Conservation (phyloP, 345 rosid species). For the Tarenaya hassleriana region DNA sequence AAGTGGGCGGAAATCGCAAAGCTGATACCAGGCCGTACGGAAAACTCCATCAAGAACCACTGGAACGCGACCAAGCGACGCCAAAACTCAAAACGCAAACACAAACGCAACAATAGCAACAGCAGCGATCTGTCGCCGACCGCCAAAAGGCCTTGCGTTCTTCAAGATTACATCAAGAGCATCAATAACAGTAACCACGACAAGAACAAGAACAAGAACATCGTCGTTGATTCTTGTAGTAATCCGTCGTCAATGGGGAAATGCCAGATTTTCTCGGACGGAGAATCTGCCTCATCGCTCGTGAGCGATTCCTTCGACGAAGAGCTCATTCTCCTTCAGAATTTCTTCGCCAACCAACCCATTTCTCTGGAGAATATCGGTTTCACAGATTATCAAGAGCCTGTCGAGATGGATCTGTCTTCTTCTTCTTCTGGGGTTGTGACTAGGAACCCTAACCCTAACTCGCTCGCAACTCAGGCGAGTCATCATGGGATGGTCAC, state of each 20-base stretch:
- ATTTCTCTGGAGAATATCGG: conserved; percentile 26
- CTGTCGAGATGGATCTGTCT: conserved; percentile 15
- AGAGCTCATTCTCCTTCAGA: conserved; percentile 60
- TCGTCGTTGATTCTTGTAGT: no score
- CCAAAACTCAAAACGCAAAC: conserved; percentile 66
- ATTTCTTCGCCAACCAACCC: conserved; percentile 37
- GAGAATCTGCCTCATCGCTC: conserved; percentile 31
- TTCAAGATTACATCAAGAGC: conserved; percentile 78
- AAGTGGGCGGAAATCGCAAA: conserved; percentile 65
- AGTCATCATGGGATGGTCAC: conserved; percentile 14
- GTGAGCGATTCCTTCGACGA: conserved; percentile 55
- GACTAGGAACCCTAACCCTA: conserved; percentile 21
- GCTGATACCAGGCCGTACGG: conserved; percentile 50
- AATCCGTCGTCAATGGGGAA: neutral
- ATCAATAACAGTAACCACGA: conserved; percentile 23
- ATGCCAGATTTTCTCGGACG: conserved; percentile 24
- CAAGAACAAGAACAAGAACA: conserved; percentile 13
- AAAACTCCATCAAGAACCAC: conserved; percentile 67
- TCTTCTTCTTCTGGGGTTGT: conserved; percentile 8
- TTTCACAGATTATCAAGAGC: conserved; percentile 2
- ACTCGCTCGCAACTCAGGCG: conserved; percentile 6
- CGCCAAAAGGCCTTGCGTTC: conserved; percentile 48
- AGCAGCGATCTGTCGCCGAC: conserved; percentile 12
- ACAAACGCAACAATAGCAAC: conserved; percentile 28
- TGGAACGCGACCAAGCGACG: conserved; percentile 71